A percentile compares a stretch with the other conserved stretches of the same genome.
These are phyloP conservation scores for Pseudopyricularia javanii DNA, from an alignment of 2,329 filamentous ascomycete species.

Conservation along the genomic window DNA sequence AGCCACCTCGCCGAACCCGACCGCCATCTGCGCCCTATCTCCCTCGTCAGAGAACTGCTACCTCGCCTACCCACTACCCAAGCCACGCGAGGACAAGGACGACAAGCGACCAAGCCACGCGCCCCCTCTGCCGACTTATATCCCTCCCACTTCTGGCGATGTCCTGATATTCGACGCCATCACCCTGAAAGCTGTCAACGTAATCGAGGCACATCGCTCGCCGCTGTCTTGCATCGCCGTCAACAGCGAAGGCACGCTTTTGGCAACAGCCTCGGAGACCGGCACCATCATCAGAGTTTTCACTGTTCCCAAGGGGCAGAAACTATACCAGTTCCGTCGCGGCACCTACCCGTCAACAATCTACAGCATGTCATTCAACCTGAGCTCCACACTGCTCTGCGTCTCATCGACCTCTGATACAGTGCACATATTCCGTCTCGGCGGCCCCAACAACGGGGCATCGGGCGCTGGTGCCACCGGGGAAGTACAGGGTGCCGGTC, in stretches of 20 bases:
- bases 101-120: constrained; percentile 64
- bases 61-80: constrained; percentile 83
- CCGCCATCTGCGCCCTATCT: constrained; percentile 82
- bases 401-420: constrained; percentile 96
- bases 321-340: constrained; percentile 89
- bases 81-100: constrained; percentile 48
- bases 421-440: constrained; percentile 86
- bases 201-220: constrained; percentile 88
- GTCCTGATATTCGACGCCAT: constrained; percentile 87
- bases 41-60: constrained; percentile 94
- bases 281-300: constrained; percentile 97
- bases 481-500: constrained; percentile 14
- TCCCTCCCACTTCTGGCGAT: constrained; percentile 77
- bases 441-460: constrained; percentile 28
- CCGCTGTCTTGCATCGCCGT: constrained; percentile 82
- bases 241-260: constrained; percentile 80
- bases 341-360: constrained; percentile 94
- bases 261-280: constrained; percentile 93
- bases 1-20: constrained; percentile 84
- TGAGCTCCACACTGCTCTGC: constrained; percentile 81
- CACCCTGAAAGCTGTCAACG: constrained; percentile 84
- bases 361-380: constrained; percentile 98
- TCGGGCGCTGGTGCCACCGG: constrained; percentile 5
- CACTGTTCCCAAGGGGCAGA: constrained; percentile 78
- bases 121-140: constrained; percentile 65